Percentiles rank a stretch among this genome's conserved stretches.
Conservation (phyloP, 192 early-diverging fungal genomes). For the Umbelopsis sp. region DNA sequence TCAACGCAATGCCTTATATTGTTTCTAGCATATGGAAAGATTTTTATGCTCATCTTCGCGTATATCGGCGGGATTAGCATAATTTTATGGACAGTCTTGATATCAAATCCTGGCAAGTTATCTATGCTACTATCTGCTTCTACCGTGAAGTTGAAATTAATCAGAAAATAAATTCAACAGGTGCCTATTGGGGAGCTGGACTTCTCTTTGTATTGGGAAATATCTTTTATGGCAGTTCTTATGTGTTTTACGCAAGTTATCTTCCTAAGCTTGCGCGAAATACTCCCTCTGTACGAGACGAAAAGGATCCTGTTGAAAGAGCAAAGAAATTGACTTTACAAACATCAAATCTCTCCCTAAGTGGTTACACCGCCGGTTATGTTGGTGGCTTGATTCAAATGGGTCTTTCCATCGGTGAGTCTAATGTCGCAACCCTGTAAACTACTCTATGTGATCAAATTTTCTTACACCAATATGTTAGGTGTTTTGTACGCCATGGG, state of each 20-base stretch:
- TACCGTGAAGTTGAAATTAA: background rate
- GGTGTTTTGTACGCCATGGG: slow-evolving; percentile 11
- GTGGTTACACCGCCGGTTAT: background rate
- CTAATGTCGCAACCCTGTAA: no score
- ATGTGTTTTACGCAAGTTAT: slow-evolving; percentile 57
- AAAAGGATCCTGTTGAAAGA: background rate
- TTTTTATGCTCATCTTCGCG: background rate
- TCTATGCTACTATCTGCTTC: background rate
- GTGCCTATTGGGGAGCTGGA: slow-evolving; percentile 45
- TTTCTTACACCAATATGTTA: background rate
- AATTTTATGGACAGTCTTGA: background rate
- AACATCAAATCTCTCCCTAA: background rate
- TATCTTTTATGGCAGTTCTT: slow-evolving; percentile 49
- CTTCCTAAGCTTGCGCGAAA: slow-evolving; percentile 48
- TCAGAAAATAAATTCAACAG: slow-evolving; percentile 21
- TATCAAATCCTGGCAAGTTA: background rate
- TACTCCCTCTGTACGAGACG: slow-evolving; percentile 33
- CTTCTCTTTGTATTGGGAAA: slow-evolving; percentile 26
- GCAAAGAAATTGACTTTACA: background rate
- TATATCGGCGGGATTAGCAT: background rate
- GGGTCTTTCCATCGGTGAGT: background rate
- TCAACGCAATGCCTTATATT: no score
- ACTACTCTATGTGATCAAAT: no score
- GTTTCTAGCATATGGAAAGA: background rate
- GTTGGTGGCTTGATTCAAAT: background rate